These are phyloP conservation scores for Megacollybia marginata DNA, from an alignment of 768 basidiomycete genomes.

Conservation along the genomic window DNA sequence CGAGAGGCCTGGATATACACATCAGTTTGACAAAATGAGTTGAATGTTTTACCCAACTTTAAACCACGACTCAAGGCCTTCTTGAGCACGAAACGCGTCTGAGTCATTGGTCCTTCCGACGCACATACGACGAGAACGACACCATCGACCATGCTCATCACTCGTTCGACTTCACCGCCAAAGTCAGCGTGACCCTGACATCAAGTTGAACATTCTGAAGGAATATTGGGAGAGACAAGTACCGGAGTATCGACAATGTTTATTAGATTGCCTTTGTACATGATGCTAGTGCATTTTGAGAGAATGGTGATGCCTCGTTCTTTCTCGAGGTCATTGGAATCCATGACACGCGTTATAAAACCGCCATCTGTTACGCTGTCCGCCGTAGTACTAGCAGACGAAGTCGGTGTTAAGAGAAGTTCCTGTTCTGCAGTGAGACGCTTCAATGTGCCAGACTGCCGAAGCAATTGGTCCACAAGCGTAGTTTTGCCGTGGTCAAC, in stretches of 20 bases:
- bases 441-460: constrained; percentile 41
- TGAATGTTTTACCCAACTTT: constrained; percentile 20
- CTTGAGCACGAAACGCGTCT: constrained; percentile 45
- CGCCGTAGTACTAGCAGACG: constrained; percentile 19
- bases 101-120: constrained; percentile 56
- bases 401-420: constrained; percentile 24
- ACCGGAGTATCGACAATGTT: constrained; percentile 53
- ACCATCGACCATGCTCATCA: constrained; percentile 55
- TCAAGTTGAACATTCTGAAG: too few species aligned
- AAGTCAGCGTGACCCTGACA: constrained; percentile 48
- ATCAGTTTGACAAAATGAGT: not conserved
- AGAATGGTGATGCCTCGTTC: constrained; percentile 58
- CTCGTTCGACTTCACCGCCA: constrained; percentile 55
- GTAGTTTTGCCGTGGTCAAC: constrained; percentile 51
- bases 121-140: constrained; percentile 55
- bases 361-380: constrained; percentile 28
- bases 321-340: constrained; percentile 44
- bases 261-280: constrained; percentile 40
- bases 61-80: constrained; percentile 38
- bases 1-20: constrained; percentile 27
- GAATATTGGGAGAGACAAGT: too few species aligned
- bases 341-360: constrained; percentile 41
- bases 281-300: constrained; percentile 48
- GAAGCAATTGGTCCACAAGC: constrained; percentile 43
- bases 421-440: constrained; percentile 29